These are phyloP conservation scores for Akanthomyces dipterigenus DNA, from an alignment of 2,329 filamentous ascomycete genomes.

Conservation along the genomic window DNA sequence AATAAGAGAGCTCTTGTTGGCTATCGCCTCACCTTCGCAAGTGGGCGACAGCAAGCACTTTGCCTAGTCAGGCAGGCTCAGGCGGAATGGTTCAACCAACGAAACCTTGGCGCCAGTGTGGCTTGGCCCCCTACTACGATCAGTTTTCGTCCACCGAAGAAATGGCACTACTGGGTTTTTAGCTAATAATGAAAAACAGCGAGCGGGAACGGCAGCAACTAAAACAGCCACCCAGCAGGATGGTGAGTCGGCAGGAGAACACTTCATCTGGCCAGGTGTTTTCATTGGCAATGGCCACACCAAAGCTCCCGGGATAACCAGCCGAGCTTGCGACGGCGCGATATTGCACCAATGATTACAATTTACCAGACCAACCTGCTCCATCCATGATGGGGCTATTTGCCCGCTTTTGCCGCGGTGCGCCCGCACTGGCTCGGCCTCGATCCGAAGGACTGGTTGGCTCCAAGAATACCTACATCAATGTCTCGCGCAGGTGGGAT, in stretches of 20 bases:
- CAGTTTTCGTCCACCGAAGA: background rate
- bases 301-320: background rate
- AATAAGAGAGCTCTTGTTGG: background rate
- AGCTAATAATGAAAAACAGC: background rate
- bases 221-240: too few relatives aligned
- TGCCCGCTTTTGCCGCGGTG: background rate
- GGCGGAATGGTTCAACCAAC: background rate
- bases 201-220: background rate
- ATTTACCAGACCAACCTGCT: background rate
- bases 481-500: background rate
- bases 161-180: background rate
- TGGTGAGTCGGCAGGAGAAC: too few relatives aligned
- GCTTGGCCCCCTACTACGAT: conserved; percentile 7
- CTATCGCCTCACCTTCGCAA: conserved; percentile 1
- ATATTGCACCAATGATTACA: background rate
- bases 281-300: background rate
- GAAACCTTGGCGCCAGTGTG: conserved; percentile 1
- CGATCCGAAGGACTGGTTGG: background rate
- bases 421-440: background rate
- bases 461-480: background rate
- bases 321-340: background rate
- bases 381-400: background rate
- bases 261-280: background rate
- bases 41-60: background rate
- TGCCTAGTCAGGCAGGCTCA: background rate